These are phyloP conservation scores for Globisporangium middletonii DNA, from an alignment of 352 stramenopile species.

Conservation along the genomic window DNA sequence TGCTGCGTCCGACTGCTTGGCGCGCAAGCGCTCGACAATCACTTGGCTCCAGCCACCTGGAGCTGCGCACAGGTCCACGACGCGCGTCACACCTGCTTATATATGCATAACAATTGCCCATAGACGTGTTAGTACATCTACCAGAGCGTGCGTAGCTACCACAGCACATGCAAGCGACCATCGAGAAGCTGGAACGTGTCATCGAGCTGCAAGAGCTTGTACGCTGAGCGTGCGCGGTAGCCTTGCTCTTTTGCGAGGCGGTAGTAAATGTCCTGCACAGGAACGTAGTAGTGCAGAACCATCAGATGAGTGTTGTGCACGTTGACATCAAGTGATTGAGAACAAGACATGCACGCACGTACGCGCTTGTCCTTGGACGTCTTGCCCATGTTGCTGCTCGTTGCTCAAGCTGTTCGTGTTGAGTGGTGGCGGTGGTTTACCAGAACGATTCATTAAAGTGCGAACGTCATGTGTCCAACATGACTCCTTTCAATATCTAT, in stretches of 20 bases:
- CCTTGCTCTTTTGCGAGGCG: conserved; percentile 91
- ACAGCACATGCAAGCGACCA: conserved; percentile 12
- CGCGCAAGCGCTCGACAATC: conserved; percentile 65
- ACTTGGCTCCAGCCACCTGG: conserved; percentile 86
- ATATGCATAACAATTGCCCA: neutral
- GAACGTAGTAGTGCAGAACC: neutral
- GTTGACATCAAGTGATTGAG: neutral
- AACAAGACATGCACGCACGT: conserved; percentile 13
- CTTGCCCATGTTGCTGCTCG: conserved; percentile 58
- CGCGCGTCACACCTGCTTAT: conserved; percentile 51
- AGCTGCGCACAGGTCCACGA: conserved; percentile 80
- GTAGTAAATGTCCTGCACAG: conserved; percentile 88
- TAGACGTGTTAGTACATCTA: too few species aligned
- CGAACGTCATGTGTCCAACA: too few species aligned
- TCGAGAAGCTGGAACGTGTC: conserved; percentile 95
- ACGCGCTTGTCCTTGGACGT: conserved; percentile 91
- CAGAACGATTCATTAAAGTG: too few species aligned
- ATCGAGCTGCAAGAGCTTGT: conserved; percentile 99
- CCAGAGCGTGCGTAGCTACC: neutral
- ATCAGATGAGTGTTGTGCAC: neutral
- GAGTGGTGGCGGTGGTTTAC: too few species aligned
- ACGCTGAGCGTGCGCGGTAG: conserved; percentile 96
- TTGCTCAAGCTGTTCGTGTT: too few species aligned
- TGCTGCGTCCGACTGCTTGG: conserved; percentile 3
- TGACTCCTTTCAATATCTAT: too few species aligned